phyloP scores from a whole-genome alignment of 352 stramenopile species.

The Pythium periplocum region DNA sequence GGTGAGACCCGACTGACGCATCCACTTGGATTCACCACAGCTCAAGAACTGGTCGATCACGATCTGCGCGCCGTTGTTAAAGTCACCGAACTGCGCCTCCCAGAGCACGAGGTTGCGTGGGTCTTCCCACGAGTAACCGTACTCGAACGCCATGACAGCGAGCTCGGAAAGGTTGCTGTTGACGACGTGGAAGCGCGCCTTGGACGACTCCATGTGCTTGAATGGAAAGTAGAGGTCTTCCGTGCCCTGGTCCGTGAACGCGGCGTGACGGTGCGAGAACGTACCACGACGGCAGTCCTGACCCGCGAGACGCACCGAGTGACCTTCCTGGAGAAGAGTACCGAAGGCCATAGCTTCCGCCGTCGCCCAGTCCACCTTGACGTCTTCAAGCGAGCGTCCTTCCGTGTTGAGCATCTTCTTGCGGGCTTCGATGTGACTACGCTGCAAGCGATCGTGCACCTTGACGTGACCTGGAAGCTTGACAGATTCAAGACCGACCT shows the following conservation, averaged over 20 bases:
- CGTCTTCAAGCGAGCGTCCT: slow-evolving; percentile 16
- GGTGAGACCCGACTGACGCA: slow-evolving; percentile 80
- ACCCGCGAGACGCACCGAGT: slow-evolving; percentile 80
- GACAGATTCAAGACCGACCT: slow-evolving; percentile 62
- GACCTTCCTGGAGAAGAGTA: slow-evolving; percentile 74
- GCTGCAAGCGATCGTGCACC: slow-evolving; percentile 69
- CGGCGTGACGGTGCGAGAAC: slow-evolving; percentile 84
- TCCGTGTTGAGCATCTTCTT: slow-evolving; percentile 62
- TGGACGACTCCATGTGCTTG: slow-evolving; percentile 37
- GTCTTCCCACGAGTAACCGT: slow-evolving; percentile 86
- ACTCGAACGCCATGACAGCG: slow-evolving; percentile 87
- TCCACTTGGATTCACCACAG: slow-evolving; percentile 87
- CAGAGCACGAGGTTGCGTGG: slow-evolving; percentile 80
- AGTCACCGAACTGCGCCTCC: slow-evolving; percentile 91
- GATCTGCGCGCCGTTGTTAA: slow-evolving; percentile 86
- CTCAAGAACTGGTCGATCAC: slow-evolving; percentile 88
- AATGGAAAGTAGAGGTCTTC: slow-evolving; percentile 80
- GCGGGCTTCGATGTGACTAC: slow-evolving; percentile 67
- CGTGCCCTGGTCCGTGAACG: slow-evolving; percentile 79
- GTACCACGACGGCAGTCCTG: slow-evolving; percentile 87
- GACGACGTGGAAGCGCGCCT: slow-evolving; percentile 52
- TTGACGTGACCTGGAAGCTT: slow-evolving; percentile 47
- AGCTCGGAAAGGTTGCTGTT: slow-evolving; percentile 86
- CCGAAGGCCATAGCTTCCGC: slow-evolving; percentile 87
- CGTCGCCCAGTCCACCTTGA: slow-evolving; percentile 84